Percentiles rank a stretch among this genome's conserved stretches.
Evolutionary conservation across 2,329 filamentous ascomycete genomes (phyloP).

Genomic region (Paecilomyces fulvus): DNA sequence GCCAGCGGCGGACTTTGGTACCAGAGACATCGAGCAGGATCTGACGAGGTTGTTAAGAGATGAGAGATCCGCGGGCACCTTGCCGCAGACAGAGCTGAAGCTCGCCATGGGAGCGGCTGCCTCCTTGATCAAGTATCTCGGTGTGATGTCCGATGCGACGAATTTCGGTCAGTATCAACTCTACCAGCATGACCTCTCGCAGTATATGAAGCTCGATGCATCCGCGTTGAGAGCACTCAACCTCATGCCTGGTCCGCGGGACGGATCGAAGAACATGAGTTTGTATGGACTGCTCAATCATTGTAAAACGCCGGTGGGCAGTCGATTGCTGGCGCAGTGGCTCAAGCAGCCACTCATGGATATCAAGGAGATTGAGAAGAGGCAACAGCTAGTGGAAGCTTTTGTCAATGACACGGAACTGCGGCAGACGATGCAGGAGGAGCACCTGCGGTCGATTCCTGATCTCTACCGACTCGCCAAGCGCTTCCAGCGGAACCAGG

Average conservation of each 20-base stretch:
- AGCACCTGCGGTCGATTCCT: conserved; percentile 84
- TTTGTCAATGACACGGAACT: conserved; percentile 91
- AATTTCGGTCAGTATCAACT: conserved; percentile 97
- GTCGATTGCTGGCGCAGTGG: conserved; percentile 86
- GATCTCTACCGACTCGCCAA: conserved; percentile 91
- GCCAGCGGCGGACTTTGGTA: conserved; percentile 67
- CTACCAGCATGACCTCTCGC: conserved; percentile 91
- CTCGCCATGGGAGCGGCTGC: conserved; percentile 93
- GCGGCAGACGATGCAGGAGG: conserved; percentile 91
- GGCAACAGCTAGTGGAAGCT: conserved; percentile 89
- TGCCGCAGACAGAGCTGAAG: conserved; percentile 88
- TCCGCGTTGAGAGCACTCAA: conserved; percentile 90
- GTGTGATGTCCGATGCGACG: conserved; percentile 77
- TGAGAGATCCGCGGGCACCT: conserved; percentile 63
- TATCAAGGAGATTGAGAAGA: conserved; percentile 75
- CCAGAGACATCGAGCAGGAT: conserved; percentile 92
- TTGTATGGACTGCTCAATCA: conserved; percentile 89
- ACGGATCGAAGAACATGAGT: conserved; percentile 97
- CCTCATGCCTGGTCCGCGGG: conserved; percentile 88
- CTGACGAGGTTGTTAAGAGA: conserved; percentile 79
- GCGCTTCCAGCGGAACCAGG: conserved; percentile 84
- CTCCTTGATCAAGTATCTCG: conserved; percentile 88
- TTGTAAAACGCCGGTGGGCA: conserved; percentile 93
- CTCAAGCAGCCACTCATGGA: conserved; percentile 96
- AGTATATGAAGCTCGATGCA: conserved; percentile 98